Base-by-base conservation (phyloP, 805 yeast genomes). In the Yamadazyma philogaea region DNA sequence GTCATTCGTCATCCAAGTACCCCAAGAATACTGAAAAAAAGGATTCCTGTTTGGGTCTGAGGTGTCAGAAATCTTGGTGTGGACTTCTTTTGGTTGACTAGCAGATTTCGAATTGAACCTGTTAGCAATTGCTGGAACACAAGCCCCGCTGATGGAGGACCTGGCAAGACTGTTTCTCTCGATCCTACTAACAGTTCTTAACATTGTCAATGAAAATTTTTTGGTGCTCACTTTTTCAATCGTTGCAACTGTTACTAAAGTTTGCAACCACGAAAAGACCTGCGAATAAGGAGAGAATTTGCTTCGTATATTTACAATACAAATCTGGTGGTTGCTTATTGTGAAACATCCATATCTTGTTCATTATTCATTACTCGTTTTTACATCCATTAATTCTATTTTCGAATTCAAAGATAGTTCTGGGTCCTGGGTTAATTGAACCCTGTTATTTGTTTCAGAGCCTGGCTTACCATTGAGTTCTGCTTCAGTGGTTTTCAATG, bases 11-110 rank as follows among this genome's bases (percentile, higher is more conserved):
- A 90, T 68, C 98, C 98, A 91, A 6, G 96, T 77, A 37, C 99
- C 99, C 95, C 98, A 91, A 2, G 93, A 73, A 60, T 89, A 91
- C 53, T 84, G 79, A 71, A 87, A 91, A 56, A 93, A 87, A 33
- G 79, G 72, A 43, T 75, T 77, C 39, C 90, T 74, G 38, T 79
- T 67, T 8, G 88, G 87, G 56, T 84, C 90, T 30, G 71, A 64
- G 43, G 78, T 77, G 53, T 83, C 84, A 21, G 75, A 63, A 18
- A 84, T 56, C 45, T 72, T 73, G 40, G 90, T 84, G 57, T 59
- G 70, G n/a, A 66, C 58, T 52, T 70, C 74, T 20, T 49, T 51
- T 8, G 75, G 74, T 22, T 55, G 51, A 17, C 26, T 16, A 12
- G 40, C 17, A 17, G 28, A 21, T 21, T 24, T 20, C 6, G 41